Conservation (phyloP, 441 rosid species). For the Arabidopsis lyrata region DNA sequence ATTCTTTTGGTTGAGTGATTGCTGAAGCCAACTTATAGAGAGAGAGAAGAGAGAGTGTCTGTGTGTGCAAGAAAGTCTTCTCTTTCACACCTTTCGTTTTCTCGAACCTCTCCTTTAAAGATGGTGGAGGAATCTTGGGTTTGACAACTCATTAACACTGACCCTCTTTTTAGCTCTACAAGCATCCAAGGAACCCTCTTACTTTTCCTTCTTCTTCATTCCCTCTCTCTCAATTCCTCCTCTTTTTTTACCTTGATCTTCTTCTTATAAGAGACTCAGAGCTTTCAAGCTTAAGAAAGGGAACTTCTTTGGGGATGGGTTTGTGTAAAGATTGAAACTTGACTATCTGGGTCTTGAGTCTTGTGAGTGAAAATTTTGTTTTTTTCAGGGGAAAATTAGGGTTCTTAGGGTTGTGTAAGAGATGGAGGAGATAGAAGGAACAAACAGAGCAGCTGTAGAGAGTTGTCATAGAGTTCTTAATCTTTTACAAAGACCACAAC, state of each 20-base stretch:
- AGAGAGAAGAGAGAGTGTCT: constrained; percentile 32
- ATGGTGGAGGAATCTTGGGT: constrained; percentile 70
- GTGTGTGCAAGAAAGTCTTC: constrained; percentile 56
- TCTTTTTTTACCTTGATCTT: constrained; percentile 11
- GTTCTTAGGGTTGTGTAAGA: constrained; percentile 37
- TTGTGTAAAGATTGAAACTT: constrained; percentile 47
- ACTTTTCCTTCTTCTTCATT: constrained; percentile 29
- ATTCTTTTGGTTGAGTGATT: constrained; percentile 45
- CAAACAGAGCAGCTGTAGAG: constrained; percentile 75
- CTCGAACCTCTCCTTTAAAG: constrained; percentile 45
- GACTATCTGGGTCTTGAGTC: constrained; percentile 45
- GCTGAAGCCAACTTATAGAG: constrained; percentile 47
- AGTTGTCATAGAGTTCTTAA: constrained; percentile 50
- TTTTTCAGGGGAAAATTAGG: constrained; percentile 38
- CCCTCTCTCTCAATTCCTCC: constrained; percentile 5
- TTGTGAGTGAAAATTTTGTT: constrained; percentile 4
- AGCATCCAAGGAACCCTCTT: constrained; percentile 45
- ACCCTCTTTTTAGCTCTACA: constrained; percentile 39
- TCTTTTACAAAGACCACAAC: constrained; percentile 67
- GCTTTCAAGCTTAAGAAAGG: constrained; percentile 19
- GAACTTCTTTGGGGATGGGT: constrained; percentile 28
- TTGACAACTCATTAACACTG: constrained; percentile 49
- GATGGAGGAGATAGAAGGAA: constrained; percentile 94
- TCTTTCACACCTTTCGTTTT: constrained; percentile 71
- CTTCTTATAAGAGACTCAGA: constrained; percentile 10